phyloP scores from a whole-genome alignment of 805 yeast genomes.

The Saturnispora serradocipensis region DNA sequence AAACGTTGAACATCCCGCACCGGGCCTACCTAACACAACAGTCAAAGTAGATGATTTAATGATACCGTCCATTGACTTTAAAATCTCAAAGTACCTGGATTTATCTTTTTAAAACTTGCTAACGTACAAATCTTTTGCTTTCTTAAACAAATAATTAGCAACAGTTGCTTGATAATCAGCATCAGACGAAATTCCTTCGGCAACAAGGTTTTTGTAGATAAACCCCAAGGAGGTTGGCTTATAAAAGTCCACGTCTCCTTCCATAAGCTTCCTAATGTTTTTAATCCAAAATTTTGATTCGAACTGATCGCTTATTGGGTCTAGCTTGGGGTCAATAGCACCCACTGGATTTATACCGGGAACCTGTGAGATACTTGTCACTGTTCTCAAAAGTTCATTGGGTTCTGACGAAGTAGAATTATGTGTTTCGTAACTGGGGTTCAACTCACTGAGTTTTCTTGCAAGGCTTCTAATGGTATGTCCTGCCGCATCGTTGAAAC shows the following conservation, averaged over 20 bases:
- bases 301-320: conserved; percentile 52
- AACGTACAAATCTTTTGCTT: conserved; percentile 23
- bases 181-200: conserved; percentile 58
- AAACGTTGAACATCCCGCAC: conserved; percentile 69
- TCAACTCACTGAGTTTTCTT: conserved; percentile 26
- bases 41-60: conserved; percentile 56
- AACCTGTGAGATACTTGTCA: conserved; percentile 44
- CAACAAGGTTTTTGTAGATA: conserved; percentile 49
- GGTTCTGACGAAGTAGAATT: conserved; percentile 2
- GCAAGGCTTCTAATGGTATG: conserved; percentile 34
- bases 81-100: conserved; percentile 38
- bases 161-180: conserved; percentile 59
- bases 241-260: conserved; percentile 51
- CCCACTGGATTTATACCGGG: conserved; percentile 38
- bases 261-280: conserved; percentile 45
- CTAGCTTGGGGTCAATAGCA: conserved; percentile 33
- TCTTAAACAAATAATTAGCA: conserved; percentile 33
- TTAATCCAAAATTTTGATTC: conserved; percentile 59
- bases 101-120: conserved; percentile 23
- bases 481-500: conserved; percentile 29
- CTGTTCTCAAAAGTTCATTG: conserved; percentile 24
- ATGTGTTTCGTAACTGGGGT: background rate
- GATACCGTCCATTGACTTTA: conserved; percentile 58
- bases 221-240: conserved; percentile 55
- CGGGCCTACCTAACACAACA: conserved; percentile 73